phyloP scores from a whole-genome alignment of 805 yeast species.

The Ogataea parapolymorpha region DNA sequence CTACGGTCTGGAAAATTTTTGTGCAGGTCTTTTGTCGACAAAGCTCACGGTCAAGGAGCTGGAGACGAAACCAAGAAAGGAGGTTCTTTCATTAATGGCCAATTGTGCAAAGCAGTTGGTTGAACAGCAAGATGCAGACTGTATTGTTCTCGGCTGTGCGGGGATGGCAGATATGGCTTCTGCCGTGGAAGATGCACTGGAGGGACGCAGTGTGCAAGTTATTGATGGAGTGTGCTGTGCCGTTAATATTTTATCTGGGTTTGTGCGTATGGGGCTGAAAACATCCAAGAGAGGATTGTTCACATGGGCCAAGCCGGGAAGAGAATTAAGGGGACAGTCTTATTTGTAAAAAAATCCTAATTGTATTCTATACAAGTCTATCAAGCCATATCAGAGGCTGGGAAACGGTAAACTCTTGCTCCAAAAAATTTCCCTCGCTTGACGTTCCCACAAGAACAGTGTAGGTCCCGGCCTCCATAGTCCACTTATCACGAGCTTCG shows the following conservation, averaged over 20 bases:
- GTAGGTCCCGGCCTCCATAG: constrained; percentile 39
- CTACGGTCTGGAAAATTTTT: constrained; percentile 29
- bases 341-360: constrained; percentile 1
- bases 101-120: constrained; percentile 27
- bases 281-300: constrained; percentile 31
- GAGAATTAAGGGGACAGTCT: constrained; percentile 9
- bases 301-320: constrained; percentile 3
- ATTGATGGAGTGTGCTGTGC: constrained; percentile 47
- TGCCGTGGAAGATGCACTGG: constrained; percentile 91
- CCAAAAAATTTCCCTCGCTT: too few relatives aligned
- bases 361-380: too few relatives aligned
- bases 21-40: constrained; percentile 35
- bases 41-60: constrained; percentile 33
- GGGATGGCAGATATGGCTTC: constrained; percentile 89
- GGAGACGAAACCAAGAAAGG: constrained; percentile 31
- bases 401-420: too few relatives aligned
- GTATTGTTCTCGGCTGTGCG: constrained; percentile 66
- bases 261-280: constrained; percentile 34
- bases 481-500: constrained; percentile 46
- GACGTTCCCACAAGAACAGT: constrained; percentile 7
- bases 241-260: constrained; percentile 32
- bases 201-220: constrained; percentile 81
- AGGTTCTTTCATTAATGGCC: constrained; percentile 28
- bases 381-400: too few relatives aligned
- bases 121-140: constrained; percentile 41